Base-by-base conservation (phyloP, 164 flowering plant genomes). In the Nymphaea thermarum region DNA sequence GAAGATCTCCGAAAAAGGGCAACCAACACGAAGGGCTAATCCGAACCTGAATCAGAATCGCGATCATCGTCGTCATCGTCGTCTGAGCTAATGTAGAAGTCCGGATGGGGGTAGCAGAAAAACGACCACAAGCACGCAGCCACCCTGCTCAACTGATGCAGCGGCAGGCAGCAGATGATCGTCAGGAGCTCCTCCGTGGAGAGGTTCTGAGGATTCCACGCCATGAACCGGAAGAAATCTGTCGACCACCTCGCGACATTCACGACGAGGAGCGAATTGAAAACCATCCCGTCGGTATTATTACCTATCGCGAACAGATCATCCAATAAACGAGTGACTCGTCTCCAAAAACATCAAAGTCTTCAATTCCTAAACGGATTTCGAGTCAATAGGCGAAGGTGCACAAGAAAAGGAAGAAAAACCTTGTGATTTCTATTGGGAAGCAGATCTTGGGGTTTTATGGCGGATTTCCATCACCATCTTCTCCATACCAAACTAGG, bases 201-300 rank as follows among this genome's bases (percentile, higher is more conserved):
- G 12, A 92, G 67, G 4, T 83, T 77, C 76, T 92, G 88, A 1
- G 98, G 98, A 66, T 90, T 88, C 75, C 95, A 90, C 3, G 98
- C 94, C 67, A 92, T 72, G 82, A 82, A 84, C 74, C 88, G 98
- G 71, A 93, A 90, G 12, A 82, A 15, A 45, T 81, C 68, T 4
- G 96, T 95, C 10, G 96, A 88, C 2, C 83, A 65, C 45, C 77
- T 77, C 3, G 95, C 98, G 47, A 88, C 87, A n/a, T 60, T 59
- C 62, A 80, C 76, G 76, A 86, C 79, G 51, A 80, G 16, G 4
- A 64, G 64, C 75, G 96, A 81, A 77, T 77, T 87, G 75, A 90
- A 71, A 75, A 87, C 93, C 98, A 90, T 92, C 36, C 36, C 36
- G 36, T 25, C 36, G 36, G 36, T 25, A 25, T 1, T 25, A 25